These are phyloP conservation scores for Cryphonectria radicalis DNA, from an alignment of 2,329 filamentous ascomycete species.

Conservation along the genomic window DNA sequence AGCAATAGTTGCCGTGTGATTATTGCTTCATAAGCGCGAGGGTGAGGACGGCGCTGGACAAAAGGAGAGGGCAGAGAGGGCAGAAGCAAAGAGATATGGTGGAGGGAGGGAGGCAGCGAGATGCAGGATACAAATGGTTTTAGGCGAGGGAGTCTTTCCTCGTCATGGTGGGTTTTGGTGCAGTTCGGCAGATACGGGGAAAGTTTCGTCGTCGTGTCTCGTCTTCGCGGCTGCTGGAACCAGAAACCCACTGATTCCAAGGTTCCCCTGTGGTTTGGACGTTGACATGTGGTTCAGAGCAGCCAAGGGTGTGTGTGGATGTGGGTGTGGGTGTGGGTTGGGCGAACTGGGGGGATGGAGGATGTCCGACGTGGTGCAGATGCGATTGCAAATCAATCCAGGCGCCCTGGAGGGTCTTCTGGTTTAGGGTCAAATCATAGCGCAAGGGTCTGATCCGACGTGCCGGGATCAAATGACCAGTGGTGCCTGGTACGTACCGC, in stretches of 20 bases:
- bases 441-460: not conserved
- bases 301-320: not conserved
- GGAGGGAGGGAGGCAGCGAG: not conserved
- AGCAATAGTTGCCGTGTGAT: conserved; percentile 12
- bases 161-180: conserved; percentile 2
- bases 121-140: not conserved
- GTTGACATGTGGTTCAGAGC: not conserved
- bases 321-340: not conserved
- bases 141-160: not conserved
- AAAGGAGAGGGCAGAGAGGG: not conserved
- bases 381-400: not conserved
- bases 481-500: not conserved
- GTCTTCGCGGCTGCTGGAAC: conserved; percentile 12
- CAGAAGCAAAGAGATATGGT: too few species aligned
- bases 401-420: not conserved
- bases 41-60: conserved; percentile 1
- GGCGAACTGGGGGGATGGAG: not conserved
- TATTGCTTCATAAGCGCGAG: conserved; percentile 7
- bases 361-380: not conserved
- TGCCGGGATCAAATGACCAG: not conserved
- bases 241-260: conserved; percentile 7
- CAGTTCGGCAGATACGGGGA: not conserved
- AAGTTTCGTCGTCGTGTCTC: conserved; percentile 13
- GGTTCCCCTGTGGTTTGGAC: conserved; percentile 2
- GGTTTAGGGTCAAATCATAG: not conserved